These are phyloP conservation scores for Cydonia oblonga DNA, from an alignment of 331 rosid genomes.

Conservation along the genomic window DNA sequence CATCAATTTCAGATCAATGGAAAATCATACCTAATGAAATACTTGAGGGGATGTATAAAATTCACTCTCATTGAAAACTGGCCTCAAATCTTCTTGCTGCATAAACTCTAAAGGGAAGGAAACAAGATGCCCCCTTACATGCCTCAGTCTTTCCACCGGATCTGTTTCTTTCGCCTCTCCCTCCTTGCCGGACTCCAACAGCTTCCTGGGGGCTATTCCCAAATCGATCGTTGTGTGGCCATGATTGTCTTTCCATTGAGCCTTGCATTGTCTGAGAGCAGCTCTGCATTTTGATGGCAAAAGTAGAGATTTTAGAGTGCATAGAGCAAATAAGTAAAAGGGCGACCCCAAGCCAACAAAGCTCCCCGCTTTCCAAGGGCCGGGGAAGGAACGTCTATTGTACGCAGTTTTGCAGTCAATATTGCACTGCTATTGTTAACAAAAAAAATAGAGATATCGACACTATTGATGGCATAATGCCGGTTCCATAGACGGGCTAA, in stretches of 20 bases:
- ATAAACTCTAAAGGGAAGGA: constrained; percentile 33
- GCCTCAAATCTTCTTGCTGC: constrained; percentile 37
- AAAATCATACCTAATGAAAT: neutral
- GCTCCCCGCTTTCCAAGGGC: too few relatives aligned
- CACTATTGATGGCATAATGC: too few relatives aligned
- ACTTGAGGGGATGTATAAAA: constrained; percentile 42
- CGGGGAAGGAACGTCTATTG: too few relatives aligned
- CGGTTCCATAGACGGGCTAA: too few relatives aligned
- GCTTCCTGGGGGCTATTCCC: constrained; percentile 31
- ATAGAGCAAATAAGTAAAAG: too few relatives aligned
- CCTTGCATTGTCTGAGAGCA: constrained; percentile 26
- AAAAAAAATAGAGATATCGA: too few relatives aligned
- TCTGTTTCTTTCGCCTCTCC: constrained; percentile 15
- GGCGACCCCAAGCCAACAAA: too few relatives aligned
- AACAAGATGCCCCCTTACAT: constrained; percentile 33
- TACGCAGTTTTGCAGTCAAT: too few relatives aligned
- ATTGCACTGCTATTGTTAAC: too few relatives aligned
- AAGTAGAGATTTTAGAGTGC: neutral
- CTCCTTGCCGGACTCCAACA: constrained; percentile 11
- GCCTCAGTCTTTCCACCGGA: constrained; percentile 25
- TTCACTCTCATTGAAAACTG: constrained; percentile 35
- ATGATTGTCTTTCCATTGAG: constrained; percentile 25
- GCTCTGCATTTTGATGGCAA: constrained; percentile 14
- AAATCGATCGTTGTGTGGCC: constrained; percentile 34
- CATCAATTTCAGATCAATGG: neutral